Base-by-base conservation (phyloP, 1,284 basidiomycete genomes). In the Melampsora americana region DNA sequence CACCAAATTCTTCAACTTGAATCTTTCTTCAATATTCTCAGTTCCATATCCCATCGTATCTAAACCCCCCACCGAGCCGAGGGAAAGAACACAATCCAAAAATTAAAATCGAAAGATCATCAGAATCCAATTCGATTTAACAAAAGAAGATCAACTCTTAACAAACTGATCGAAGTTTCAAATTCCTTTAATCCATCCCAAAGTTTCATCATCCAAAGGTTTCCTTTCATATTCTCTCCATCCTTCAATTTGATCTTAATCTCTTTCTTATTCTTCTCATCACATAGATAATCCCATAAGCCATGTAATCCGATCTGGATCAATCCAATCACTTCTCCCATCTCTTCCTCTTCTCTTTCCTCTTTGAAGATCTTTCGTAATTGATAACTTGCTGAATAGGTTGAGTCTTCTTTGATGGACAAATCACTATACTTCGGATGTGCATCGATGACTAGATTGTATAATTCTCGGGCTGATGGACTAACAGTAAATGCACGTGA, bases 391-490 rank as follows among this genome's bases (percentile, higher is more conserved):
- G 20, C 20, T 56, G 20, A 2, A 56, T 23, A 28, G 20, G 11
- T 56, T 56, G 20, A 2, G 20, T 56, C 42, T 42, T 12, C 20
- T 56, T n/a, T 23, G 0, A 56, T 56, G 2, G 53, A 28, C n/a
- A 28, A 14, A 23, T 56, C 53, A 7, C 6, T 23, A 23, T 56
- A 56, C 26, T 56, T 56, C n/a, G 20, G n/a, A 23, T 56, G 53
- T 56, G 9, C 53, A 23, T n/a, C 20, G 20, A 56, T 56, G 5
- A 56, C 20, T n/a, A 56, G 6, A 28, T 56, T 56, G n/a, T 23
- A 56, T n/a, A 56, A 28, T 56, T 56, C 53, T 56, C 53, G 11
- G 9, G 53, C n/a, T 56, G 53, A 28, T 56, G 53, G 53, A 56
- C 6, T 7, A 28, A 56, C 26, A 56, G 53, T 56, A 56, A 56